Evolutionary conservation across 176 grass and related monocot genomes (phyloP).

Genomic region (Neostapfia colusana): DNA sequence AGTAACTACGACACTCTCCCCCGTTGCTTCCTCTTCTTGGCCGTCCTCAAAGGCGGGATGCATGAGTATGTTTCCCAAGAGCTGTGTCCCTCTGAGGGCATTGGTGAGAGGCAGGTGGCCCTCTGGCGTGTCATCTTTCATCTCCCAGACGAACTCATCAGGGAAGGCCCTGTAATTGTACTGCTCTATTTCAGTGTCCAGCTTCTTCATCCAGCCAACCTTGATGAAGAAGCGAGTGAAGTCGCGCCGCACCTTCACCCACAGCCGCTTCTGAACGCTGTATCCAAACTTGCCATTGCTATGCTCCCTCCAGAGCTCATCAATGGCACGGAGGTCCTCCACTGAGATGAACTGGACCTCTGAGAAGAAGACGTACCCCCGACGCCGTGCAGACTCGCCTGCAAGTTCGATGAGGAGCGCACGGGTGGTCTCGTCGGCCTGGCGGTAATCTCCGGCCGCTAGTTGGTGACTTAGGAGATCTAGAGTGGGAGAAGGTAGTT

Average conservation of each 20-base stretch:
- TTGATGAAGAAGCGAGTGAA: conserved; percentile 90
- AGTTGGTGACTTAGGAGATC: conserved; percentile 62
- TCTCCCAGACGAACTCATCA: conserved; percentile 87
- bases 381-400: conserved; percentile 67
- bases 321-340: conserved; percentile 64
- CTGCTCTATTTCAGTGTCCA: conserved; percentile 85
- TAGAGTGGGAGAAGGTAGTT: conserved; percentile 40
- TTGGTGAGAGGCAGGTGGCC: conserved; percentile 95
- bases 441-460: conserved; percentile 47
- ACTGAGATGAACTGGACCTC: conserved; percentile 77
- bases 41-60: conserved; percentile 72
- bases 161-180: conserved; percentile 90
- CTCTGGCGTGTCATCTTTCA: conserved; percentile 69
- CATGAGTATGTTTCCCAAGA: conserved; percentile 63
- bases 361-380: conserved; percentile 97
- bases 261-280: conserved; percentile 73
- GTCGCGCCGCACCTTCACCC: conserved; percentile 73
- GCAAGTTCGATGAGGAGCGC: conserved; percentile 78
- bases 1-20: conserved; percentile 14
- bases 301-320: conserved; percentile 67
- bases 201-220: conserved; percentile 96
- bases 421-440: conserved; percentile 86
- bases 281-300: conserved; percentile 84
- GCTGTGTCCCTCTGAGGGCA: conserved; percentile 87
- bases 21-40: conserved; percentile 37